Percentiles rank a stretch among this genome's conserved stretches.
phyloP scores from a whole-genome alignment of 805 yeast species.

The Yarrowia sp. region DNA sequence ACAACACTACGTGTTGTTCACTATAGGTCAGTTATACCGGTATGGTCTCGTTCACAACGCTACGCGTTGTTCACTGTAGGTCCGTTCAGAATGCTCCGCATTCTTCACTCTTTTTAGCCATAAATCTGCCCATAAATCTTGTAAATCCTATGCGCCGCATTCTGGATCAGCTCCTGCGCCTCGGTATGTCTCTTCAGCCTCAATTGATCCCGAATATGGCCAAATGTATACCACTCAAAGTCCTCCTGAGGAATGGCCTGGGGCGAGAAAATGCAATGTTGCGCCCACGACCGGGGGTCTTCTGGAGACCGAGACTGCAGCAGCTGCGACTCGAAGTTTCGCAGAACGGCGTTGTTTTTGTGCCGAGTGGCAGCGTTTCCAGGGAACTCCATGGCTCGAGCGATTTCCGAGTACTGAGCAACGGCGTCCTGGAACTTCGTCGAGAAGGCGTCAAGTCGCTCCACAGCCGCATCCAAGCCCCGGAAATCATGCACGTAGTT shows the following conservation, averaged over 20 bases:
- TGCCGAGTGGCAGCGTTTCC: slow-evolving; percentile 9
- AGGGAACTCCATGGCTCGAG: slow-evolving; percentile 21
- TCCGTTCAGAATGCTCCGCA: not conserved
- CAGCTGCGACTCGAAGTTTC: slow-evolving; percentile 29
- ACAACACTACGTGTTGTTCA: no score
- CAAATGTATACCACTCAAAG: slow-evolving; percentile 65
- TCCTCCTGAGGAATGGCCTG: slow-evolving; percentile 35
- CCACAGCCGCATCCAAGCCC: slow-evolving; percentile 13
- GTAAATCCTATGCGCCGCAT: slow-evolving; percentile 6
- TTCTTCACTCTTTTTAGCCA: not conserved
- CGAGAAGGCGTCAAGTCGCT: not conserved
- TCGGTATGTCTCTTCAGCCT: not conserved
- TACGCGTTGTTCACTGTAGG: no score
- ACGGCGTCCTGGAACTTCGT: not conserved
- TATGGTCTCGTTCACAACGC: no score
- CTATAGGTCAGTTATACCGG: no score
- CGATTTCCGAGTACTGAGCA: not conserved
- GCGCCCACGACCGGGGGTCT: slow-evolving; percentile 14
- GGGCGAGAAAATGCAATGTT: slow-evolving; percentile 10
- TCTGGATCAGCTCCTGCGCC: slow-evolving; percentile 12
- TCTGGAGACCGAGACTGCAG: not conserved
- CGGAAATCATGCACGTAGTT: slow-evolving; percentile 38
- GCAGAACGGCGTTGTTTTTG: not conserved
- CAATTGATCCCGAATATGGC: slow-evolving; percentile 66
- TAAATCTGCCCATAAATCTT: slow-evolving; percentile 23